Evolutionary conservation across 78 protist species (phyloP).

Genomic region (Diacronema lutheri): DNA sequence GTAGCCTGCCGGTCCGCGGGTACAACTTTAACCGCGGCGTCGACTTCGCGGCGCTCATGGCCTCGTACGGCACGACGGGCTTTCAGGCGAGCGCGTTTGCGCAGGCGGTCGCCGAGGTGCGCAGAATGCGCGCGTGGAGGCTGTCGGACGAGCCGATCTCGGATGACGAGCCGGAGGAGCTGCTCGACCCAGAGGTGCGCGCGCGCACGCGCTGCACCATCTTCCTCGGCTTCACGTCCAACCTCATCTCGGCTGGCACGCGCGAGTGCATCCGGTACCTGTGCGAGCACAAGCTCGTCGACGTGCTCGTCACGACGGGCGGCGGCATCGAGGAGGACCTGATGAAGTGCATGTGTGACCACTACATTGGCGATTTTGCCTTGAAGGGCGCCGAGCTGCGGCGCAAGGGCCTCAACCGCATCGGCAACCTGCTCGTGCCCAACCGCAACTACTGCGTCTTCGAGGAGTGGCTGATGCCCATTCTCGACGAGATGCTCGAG

Average conservation of each 20-base stretch:
- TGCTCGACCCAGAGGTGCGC: constrained; percentile 16
- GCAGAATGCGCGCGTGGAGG: constrained; percentile 76
- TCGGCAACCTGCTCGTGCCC: constrained; percentile 94
- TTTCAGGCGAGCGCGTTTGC: constrained; percentile 90
- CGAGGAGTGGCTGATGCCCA: constrained; percentile 95
- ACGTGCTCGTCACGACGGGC: constrained; percentile 90
- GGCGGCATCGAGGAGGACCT: constrained; percentile 99
- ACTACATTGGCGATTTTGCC: constrained; percentile 89
- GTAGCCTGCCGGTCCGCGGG: constrained; percentile 37
- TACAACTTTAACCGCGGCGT: constrained; percentile 72
- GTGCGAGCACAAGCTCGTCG: constrained; percentile 65
- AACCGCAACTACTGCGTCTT: constrained; percentile 22
- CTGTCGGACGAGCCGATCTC: constrained; percentile 56
- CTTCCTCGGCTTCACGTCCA: constrained; percentile 96
- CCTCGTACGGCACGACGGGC: constrained; percentile 71
- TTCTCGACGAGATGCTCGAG: constrained; percentile 69
- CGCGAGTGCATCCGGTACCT: constrained; percentile 89
- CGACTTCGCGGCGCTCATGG: constrained; percentile 63
- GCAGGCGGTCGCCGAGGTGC: constrained; percentile 81
- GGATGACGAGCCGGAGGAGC: constrained; percentile 37
- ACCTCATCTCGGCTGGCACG: constrained; percentile 93
- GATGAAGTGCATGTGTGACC: constrained; percentile 96
- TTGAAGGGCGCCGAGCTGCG: constrained; percentile 69
- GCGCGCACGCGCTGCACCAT: constrained; percentile 49
- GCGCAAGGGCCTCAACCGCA: constrained; percentile 87